Base-by-base conservation (phyloP, 1,139 yeast species). In the Saccharomycopsis hybrid region DNA sequence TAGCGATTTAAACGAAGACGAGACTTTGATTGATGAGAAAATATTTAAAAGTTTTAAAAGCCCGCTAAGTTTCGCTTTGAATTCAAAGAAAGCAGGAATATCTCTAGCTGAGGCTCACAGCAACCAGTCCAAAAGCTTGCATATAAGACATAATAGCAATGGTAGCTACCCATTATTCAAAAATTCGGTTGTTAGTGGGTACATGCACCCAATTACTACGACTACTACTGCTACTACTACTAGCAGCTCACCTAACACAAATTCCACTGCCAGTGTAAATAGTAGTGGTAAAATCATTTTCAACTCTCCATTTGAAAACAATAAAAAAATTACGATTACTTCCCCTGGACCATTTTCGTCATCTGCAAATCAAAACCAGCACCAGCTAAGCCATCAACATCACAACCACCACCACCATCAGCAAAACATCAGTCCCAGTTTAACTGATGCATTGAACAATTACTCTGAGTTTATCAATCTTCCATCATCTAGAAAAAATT, bases 401-500 rank as follows among this genome's bases (percentile, higher is more conserved):
- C 5, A 24, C n/a, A 40, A 11, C 11, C 28, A 40, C n/a, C 11
- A 24, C 13, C 8, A 4, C 2, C 13, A 18, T 11, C 18, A 27
- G 5, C 30, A 18, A 24, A 27, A 13, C 13, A 25, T 28, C 4
- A 39, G 38, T 3, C 39, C 48, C 13, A 18, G 9, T 2, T 31
- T 31, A 25, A n/a, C 27, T 3, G 42, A 37, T 2, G n/a, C 24
- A 5, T 33, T 25, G 28, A n/a, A 25, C 4, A 35, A 18, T 25
- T 46, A 41, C 28, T 25, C 45, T 5, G 54, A 52, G 5, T 46
- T 52, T 25, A 49, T 52, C 27, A 52, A 52, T 41, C 35, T 49
- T 27, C 54, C 54, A 5, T 37, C 49, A 2, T 46, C 50, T 7
- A 27, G 54, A 30, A 52, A 52, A 32, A 52, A 49, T 25, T 52